A percentile compares a stretch with the other conserved stretches of the same genome.
Conservation (phyloP, 768 basidiomycete genomes). For the Pulveroboletus sp. region DNA sequence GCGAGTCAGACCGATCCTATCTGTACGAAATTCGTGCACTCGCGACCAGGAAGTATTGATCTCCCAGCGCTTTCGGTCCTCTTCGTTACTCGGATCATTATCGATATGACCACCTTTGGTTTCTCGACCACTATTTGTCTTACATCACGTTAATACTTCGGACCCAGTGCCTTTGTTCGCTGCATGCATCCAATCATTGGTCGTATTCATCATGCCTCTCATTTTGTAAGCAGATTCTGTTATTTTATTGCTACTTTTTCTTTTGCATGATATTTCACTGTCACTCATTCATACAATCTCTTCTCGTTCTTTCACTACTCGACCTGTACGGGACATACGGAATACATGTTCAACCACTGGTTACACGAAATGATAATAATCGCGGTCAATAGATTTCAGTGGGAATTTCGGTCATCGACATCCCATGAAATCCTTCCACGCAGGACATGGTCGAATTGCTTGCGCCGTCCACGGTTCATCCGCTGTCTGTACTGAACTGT, state of each 20-base stretch:
- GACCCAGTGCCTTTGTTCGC: slow-evolving; percentile 19
- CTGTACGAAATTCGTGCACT: slow-evolving; percentile 82
- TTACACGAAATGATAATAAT: slow-evolving; percentile 22
- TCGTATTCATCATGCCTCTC: slow-evolving; percentile 21
- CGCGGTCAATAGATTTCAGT: background rate
- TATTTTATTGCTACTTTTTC: slow-evolving; percentile 25
- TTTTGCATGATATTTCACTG: slow-evolving; percentile 23
- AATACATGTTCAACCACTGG: slow-evolving; percentile 29
- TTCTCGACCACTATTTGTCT: slow-evolving; percentile 1
- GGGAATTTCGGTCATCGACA: background rate
- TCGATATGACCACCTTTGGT: background rate
- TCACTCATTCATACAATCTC: slow-evolving; percentile 16
- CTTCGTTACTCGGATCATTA: background rate
- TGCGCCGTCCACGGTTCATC: slow-evolving; percentile 49
- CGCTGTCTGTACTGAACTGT: slow-evolving; percentile 68
- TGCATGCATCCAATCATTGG: slow-evolving; percentile 22
- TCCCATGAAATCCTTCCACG: slow-evolving; percentile 11
- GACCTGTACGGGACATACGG: slow-evolving; percentile 38
- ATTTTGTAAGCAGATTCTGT: slow-evolving; percentile 26
- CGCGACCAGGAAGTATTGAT: slow-evolving; percentile 78
- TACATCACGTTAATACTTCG: slow-evolving; percentile 20
- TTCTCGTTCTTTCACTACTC: slow-evolving; percentile 20
- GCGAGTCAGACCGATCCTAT: slow-evolving; percentile 55
- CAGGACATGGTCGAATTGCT: slow-evolving; percentile 58
- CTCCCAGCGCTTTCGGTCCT: slow-evolving; percentile 2